Percentiles rank a stretch among this genome's conserved stretches.
Evolutionary conservation across 306 rosid genomes (phyloP).

Genomic region (Acacia acuminata): DNA sequence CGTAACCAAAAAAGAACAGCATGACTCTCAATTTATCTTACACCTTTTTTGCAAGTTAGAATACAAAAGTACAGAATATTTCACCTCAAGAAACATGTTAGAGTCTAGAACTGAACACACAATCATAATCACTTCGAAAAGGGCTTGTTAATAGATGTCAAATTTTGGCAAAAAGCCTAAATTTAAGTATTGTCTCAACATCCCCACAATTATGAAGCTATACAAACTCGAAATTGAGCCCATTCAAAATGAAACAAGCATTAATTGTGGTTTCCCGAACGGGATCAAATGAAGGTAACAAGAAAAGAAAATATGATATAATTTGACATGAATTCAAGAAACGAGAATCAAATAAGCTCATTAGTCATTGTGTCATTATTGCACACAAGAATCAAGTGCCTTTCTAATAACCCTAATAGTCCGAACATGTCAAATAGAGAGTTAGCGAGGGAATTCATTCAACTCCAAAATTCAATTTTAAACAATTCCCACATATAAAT

Average conservation of each 20-base stretch:
- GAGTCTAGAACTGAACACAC: conserved; percentile 1
- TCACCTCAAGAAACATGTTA: conserved; percentile 11
- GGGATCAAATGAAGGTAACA: neutral
- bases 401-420: neutral
- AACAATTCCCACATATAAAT: neutral
- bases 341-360: neutral
- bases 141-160: too few relatives aligned
- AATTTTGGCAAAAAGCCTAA: conserved; percentile 1
- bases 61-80: neutral
- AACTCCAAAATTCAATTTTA: neutral
- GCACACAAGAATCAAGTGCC: conserved; percentile 22
- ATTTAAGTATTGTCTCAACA: conserved; percentile 23
- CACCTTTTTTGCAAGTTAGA: neutral
- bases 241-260: neutral
- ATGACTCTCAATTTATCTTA: conserved; percentile 36
- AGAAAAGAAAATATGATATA: neutral
- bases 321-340: conserved; percentile 9
- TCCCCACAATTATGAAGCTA: conserved; percentile 18
- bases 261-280: conserved; percentile 4
- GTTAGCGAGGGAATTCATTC: neutral
- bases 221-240: neutral
- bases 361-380: neutral
- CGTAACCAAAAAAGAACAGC: conserved; percentile 66
- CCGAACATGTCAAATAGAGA: conserved; percentile 1
- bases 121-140: neutral